Evolutionary conservation across 1,139 yeast genomes (phyloP), one percentile per base, ranked within the genome.

Genomic region (Suhomyces coccinellae): DNA sequence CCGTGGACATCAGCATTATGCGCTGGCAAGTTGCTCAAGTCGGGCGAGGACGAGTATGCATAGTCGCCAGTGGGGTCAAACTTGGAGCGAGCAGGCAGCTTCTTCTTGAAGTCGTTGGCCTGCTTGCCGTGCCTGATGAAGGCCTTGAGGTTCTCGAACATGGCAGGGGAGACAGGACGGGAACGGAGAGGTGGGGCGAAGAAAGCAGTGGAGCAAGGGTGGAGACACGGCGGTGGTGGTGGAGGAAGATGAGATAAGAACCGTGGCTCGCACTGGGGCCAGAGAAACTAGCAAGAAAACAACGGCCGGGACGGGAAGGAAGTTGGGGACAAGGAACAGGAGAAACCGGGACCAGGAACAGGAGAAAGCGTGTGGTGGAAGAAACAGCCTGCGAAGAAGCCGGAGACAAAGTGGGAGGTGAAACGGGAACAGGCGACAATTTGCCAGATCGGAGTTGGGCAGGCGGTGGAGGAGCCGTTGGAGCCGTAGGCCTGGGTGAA

Each of bases 61-160:
- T 41, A 44, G 24, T 44, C 47, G 13, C 20, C 16, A 35, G 43
- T 3, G 16, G 44, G 34, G 32, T 40, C 46, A 17, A 38, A 41
- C 16, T 27, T 24, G 13, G 31, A 4, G 12, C 14, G 16, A 6
- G 9, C 33, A 4, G 37, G 39, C 36, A 40, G 48, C 43, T 60
- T 64, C 46, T 52, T 57, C 49, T 63, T 67, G 44, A 66, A 54
- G 36, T 72, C 77, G 54, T 69, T 71, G 50, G 95, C 95, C 60
- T 86, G 88, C 56, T 81, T 85, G 29, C 96, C 95, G 56, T 87
- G 95, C 56, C 95, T 82, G 49, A 87, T 87, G 61, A 87, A 85
- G 55, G 89, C 88, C 64, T 83, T 84, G 49, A 87, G 70, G 60
- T 86, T 86, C 75, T 71, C 76, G 61, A 74, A 73, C 79, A 75